phyloP scores from a whole-genome alignment of 331 rosid genomes.

The Acacia pycnantha region DNA sequence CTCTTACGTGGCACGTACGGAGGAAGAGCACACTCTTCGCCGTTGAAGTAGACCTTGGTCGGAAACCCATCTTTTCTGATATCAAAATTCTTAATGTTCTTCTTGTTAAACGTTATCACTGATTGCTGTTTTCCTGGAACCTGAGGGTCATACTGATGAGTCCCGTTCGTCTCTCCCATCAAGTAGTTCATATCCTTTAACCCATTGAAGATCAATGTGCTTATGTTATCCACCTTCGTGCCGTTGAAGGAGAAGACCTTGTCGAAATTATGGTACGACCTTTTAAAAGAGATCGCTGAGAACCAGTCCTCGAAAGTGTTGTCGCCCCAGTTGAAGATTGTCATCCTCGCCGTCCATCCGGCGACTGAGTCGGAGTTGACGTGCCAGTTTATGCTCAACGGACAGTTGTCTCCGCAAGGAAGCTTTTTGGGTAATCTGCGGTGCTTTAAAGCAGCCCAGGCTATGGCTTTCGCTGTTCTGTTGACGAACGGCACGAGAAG shows the following conservation, averaged over 20 bases:
- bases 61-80: conserved; percentile 70
- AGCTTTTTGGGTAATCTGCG: conserved; percentile 37
- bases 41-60: conserved; percentile 71
- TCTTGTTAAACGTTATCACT: conserved; percentile 67
- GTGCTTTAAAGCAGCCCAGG: conserved; percentile 78
- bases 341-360: conserved; percentile 89
- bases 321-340: conserved; percentile 77
- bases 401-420: conserved; percentile 85
- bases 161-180: conserved; percentile 62
- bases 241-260: conserved; percentile 75
- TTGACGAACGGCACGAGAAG: conserved; percentile 73
- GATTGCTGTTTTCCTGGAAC: conserved; percentile 95
- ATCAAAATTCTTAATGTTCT: conserved; percentile 34
- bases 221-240: conserved; percentile 39
- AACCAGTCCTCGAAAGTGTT: conserved; percentile 71
- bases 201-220: conserved; percentile 47
- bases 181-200: conserved; percentile 43
- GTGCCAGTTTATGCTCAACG: conserved; percentile 89
- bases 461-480: conserved; percentile 58
- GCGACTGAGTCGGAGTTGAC: conserved; percentile 52
- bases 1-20: conserved; percentile 30
- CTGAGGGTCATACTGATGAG: conserved; percentile 38
- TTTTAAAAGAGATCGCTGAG: conserved; percentile 49
- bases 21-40: conserved; percentile 85
- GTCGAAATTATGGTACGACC: conserved; percentile 44